Evolutionary conservation across 805 yeast genomes (phyloP), one percentile per base, ranked within the genome.

Genomic region (Yamadazyma endophytica): DNA sequence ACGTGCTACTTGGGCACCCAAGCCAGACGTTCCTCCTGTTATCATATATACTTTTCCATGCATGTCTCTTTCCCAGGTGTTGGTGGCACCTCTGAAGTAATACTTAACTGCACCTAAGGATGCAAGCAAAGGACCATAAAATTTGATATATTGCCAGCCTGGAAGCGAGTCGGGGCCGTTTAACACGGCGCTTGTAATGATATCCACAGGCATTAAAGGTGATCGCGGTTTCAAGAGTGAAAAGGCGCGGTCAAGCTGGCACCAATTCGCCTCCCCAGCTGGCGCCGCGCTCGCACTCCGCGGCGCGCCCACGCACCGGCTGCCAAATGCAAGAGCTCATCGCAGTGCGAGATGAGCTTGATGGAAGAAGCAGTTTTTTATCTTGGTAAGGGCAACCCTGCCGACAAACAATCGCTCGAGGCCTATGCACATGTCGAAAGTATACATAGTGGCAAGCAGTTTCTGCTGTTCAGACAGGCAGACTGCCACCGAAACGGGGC

Each of bases 1-100:
- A 21, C 69, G 65, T 0, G 76, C 92, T 4, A 84, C 71, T 3
- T 75, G 72, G 0, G 90, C 82, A 1, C 98, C 98, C 38, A 87
- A 54, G 0, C 97, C 97, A 1, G 94, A 73, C 0, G 97, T 90
- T 2, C 95, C 98, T n/a, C 98, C 98, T 0, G 92, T 82, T 5
- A 85, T 68, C 13, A 84, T 64, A 46, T 69, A 82, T 4, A 89
- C 97, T 48, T 79, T 78, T 1, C 97, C 97, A 51, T 92, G 96
- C 52, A 90, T 58, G 42, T 88, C 89, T 37, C 97, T 70, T 39
- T 86, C 95, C 96, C 96, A 90, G 0, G 88, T 83, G 58, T 90
- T 92, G 13, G 73, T 44, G 1, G 84, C 56, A 8, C 98, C 98
- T 21, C 81, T 74, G 47, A 83, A 79, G 61, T 83, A 86, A 52